Base-by-base conservation (phyloP, 148 eudicot genomes). In the Polygonum aviculare region DNA sequence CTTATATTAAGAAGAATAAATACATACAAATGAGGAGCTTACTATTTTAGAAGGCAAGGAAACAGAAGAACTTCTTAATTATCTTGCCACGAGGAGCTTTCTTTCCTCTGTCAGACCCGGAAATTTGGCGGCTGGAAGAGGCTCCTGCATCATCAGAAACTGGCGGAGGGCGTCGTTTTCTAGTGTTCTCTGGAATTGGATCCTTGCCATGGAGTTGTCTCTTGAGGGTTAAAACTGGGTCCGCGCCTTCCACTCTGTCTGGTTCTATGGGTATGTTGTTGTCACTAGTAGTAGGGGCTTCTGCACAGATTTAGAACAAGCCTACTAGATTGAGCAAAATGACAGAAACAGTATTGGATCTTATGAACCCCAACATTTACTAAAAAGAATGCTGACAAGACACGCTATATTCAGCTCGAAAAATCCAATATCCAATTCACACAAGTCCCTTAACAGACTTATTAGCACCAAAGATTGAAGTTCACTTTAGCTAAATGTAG, bases 41-140 rank as follows among this genome's bases (percentile, higher is more conserved):
- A 60, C 69, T 16, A 10, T 31, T 35, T 60, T 39, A 70, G 18
- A 70, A 70, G 31, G 73, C 73, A 16, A 70, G 1, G 73, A 70
- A 70, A 39, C 73, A 70, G 73, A 70, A 70, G 48, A 70, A 39
- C 73, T 70, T 70, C 48, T 70, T 70, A 1, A 70, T 4, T 31
- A 19, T 38, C 31, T 70, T 70, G 47, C 73, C 73, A 70, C 10
- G 47, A 12, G 21, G 22, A 18, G 39, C 48, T 41, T 70, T 70
- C 73, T 70, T 70, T 41, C 73, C 73, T 70, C 19, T 70, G 45
- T 39, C 72, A 65, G 16, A 1, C 45, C 72, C 49, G 16, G 73
- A 8, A 15, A n/a, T 38, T 38, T 41, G 73, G 45, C 73, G 16
- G 45, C 73, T 70, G 11, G 73, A 70, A 10, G 73, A 70, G 12